Conservation (phyloP, 2,329 filamentous ascomycete genomes). For the Emmonsiellopsis sp. region DNA sequence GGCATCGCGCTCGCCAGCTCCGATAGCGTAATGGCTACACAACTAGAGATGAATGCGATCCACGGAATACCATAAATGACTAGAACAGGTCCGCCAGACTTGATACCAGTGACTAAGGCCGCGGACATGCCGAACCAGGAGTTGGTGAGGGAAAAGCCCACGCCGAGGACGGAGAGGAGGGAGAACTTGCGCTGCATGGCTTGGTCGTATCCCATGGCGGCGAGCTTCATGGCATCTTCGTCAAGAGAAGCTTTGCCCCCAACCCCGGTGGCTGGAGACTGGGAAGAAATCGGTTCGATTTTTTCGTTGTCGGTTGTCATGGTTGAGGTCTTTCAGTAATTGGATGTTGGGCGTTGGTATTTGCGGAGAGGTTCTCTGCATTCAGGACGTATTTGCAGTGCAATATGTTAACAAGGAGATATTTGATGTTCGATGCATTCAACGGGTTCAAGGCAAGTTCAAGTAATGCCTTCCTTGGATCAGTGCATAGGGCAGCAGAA, state of each 20-base stretch:
- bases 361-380: neutral
- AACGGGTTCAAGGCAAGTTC: too few relatives aligned
- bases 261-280: neutral
- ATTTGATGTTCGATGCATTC: too few relatives aligned
- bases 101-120: slow-evolving; percentile 42
- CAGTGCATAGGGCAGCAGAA: too few relatives aligned
- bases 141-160: slow-evolving; percentile 44
- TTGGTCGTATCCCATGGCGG: slow-evolving; percentile 42
- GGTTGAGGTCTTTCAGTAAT: neutral
- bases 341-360: neutral
- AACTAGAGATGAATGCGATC: slow-evolving; percentile 37
- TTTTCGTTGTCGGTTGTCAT: neutral
- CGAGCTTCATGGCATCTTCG: slow-evolving; percentile 36
- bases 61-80: slow-evolving; percentile 44
- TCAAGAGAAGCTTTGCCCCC: slow-evolving; percentile 14
- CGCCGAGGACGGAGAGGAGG: slow-evolving; percentile 41
- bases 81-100: slow-evolving; percentile 40
- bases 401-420: too few relatives aligned
- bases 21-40: slow-evolving; percentile 38
- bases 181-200: slow-evolving; percentile 41
- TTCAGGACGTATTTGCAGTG: too few relatives aligned
- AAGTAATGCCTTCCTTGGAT: too few relatives aligned
- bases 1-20: slow-evolving; percentile 43
- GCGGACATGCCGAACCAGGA: slow-evolving; percentile 45
- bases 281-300: neutral